Percentiles rank a stretch among this genome's conserved stretches.
Conservation (phyloP, 805 yeast genomes). For the Ogataea philodendri region DNA sequence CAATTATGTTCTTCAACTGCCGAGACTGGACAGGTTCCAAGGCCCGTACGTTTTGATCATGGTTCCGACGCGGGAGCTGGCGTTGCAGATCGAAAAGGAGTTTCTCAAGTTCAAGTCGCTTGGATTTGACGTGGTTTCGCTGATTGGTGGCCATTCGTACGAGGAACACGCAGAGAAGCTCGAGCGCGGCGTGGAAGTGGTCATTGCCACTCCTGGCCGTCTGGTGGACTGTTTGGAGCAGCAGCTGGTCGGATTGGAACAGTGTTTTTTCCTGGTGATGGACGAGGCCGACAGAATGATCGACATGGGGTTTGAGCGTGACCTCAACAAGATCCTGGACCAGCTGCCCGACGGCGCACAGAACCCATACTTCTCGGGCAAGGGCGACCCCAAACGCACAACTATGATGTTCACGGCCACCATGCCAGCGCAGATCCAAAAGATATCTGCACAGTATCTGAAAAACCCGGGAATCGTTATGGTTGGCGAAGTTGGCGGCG, state of each 20-base stretch:
- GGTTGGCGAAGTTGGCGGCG: slow-evolving; percentile 66
- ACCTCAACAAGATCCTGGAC: slow-evolving; percentile 59
- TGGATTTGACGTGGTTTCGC: slow-evolving; percentile 51
- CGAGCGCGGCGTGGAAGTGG: slow-evolving; percentile 65
- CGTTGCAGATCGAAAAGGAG: slow-evolving; percentile 77
- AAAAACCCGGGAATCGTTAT: slow-evolving; percentile 58
- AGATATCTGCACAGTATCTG: slow-evolving; percentile 61
- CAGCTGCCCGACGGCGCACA: slow-evolving; percentile 48
- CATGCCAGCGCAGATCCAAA: slow-evolving; percentile 71
- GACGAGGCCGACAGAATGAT: slow-evolving; percentile 98
- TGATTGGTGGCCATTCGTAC: slow-evolving; percentile 89
- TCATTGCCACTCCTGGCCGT: slow-evolving; percentile 95
- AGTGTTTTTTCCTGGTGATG: slow-evolving; percentile 67
- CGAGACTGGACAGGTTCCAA: slow-evolving; percentile 49
- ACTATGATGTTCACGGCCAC: slow-evolving; percentile 96
- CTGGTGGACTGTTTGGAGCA: slow-evolving; percentile 76
- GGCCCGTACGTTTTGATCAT: slow-evolving; percentile 75
- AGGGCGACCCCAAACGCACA: slow-evolving; percentile 43
- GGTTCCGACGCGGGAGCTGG: slow-evolving; percentile 94
- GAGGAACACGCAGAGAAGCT: slow-evolving; percentile 66
- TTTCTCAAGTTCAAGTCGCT: slow-evolving; percentile 38
- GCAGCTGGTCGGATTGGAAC: slow-evolving; percentile 55
- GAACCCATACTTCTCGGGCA: slow-evolving; percentile 36
- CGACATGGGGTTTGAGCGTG: slow-evolving; percentile 89
- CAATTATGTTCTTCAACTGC: slow-evolving; percentile 48